Conservation (phyloP, 441 rosid species). For the Kokia cookei region DNA sequence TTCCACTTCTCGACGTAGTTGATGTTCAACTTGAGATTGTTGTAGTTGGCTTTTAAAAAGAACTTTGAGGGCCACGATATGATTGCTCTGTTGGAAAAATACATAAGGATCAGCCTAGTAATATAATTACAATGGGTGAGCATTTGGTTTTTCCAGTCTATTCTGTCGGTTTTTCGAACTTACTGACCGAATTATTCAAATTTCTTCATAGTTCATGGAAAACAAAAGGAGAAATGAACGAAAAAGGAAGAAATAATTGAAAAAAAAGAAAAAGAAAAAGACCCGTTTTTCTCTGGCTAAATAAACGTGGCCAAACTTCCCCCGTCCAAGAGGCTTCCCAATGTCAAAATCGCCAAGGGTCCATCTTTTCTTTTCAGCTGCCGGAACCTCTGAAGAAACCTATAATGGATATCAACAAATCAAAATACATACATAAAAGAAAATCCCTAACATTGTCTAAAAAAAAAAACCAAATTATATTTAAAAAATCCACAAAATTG, state of each 20-base stretch:
- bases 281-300: slow-evolving; percentile 92
- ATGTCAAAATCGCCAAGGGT: slow-evolving; percentile 80
- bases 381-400: slow-evolving; percentile 49
- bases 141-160: too few species aligned
- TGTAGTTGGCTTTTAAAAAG: slow-evolving; percentile 92
- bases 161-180: too few species aligned
- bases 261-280: slow-evolving; percentile 4
- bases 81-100: slow-evolving; percentile 63
- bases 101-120: neutral
- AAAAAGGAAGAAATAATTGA: neutral
- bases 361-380: slow-evolving; percentile 73
- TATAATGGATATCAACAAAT: slow-evolving; percentile 17
- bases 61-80: slow-evolving; percentile 88
- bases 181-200: too few species aligned
- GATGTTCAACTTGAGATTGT: slow-evolving; percentile 95
- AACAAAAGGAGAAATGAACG: neutral
- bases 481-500: neutral
- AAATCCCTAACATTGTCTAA: neutral
- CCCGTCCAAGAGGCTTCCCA: slow-evolving; percentile 95
- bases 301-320: slow-evolving; percentile 94
- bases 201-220: neutral
- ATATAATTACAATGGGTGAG: neutral
- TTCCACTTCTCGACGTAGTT: slow-evolving; percentile 93
- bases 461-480: neutral
- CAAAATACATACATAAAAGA: neutral